Conservation (phyloP, 169 alveolate species). For the Plasmodium berghei region DNA sequence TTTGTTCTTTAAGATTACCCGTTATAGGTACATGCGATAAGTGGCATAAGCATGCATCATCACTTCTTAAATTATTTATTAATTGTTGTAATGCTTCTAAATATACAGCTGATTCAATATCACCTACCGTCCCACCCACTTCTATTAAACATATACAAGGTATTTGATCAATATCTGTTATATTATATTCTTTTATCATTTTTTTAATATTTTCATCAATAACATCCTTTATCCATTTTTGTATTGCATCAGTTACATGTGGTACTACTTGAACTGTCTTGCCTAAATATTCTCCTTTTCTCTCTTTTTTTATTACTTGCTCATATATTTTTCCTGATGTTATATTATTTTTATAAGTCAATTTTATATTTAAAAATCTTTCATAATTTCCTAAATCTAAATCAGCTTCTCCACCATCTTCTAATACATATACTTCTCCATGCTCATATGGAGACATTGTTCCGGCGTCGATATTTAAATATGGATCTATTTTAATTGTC, state of each 20-base stretch:
- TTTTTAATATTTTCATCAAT: slow-evolving; percentile 80
- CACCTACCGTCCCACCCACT: slow-evolving; percentile 99
- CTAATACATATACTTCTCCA: slow-evolving; percentile 96
- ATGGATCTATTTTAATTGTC: slow-evolving; percentile 97
- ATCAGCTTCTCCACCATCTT: slow-evolving; percentile 98
- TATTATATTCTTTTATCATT: slow-evolving; percentile 70
- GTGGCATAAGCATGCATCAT: slow-evolving; percentile 90
- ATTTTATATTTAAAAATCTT: slow-evolving; percentile 92
- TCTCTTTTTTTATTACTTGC: slow-evolving; percentile 92
- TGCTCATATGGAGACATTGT: slow-evolving; percentile 98
- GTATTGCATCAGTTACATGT: slow-evolving; percentile 85
- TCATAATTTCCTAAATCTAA: slow-evolving; percentile 99
- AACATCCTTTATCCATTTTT: slow-evolving; percentile 90
- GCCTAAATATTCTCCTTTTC: slow-evolving; percentile 96
- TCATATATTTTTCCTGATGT: slow-evolving; percentile 97
- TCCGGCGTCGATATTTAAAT: slow-evolving; percentile 95
- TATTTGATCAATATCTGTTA: slow-evolving; percentile 66
- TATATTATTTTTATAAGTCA: slow-evolving; percentile 91
- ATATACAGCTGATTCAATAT: slow-evolving; percentile 94
- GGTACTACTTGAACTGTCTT: slow-evolving; percentile 96
- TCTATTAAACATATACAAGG: slow-evolving; percentile 96
- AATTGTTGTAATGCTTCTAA: slow-evolving; percentile 95
- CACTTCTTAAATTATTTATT: slow-evolving; percentile 85
- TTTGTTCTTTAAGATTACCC: slow-evolving; percentile 91
- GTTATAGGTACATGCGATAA: slow-evolving; percentile 91